Percentiles rank a stretch among this genome's conserved stretches.
Conservation (phyloP, 1,284 basidiomycete species). For the Sanghuangporus sanghuang region DNA sequence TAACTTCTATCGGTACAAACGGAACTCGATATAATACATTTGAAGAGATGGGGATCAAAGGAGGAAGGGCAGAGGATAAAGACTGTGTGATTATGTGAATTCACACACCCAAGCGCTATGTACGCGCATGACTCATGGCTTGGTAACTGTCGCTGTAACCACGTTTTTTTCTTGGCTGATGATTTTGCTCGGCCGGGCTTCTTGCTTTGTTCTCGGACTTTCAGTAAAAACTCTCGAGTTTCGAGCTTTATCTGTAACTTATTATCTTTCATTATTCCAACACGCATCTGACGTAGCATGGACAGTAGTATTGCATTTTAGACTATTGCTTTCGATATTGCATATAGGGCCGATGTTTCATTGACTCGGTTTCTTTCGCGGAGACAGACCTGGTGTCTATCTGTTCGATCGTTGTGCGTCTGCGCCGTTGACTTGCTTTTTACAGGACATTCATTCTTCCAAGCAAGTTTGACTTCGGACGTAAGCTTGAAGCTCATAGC, state of each 20-base stretch:
- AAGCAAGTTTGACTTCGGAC: too few species aligned
- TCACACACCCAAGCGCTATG: too few species aligned
- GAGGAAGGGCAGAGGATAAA: slow-evolving; percentile 71
- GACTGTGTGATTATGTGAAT: slow-evolving; percentile 78
- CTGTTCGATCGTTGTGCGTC: too few species aligned
- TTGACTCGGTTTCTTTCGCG: too few species aligned
- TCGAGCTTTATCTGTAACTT: background rate
- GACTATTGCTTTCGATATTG: background rate
- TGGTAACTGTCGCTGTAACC: background rate
- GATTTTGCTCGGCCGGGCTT: background rate
- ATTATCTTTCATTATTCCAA: background rate
- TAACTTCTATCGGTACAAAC: background rate
- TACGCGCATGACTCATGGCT: background rate
- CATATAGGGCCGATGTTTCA: background rate
- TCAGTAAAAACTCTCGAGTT: background rate
- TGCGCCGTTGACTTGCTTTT: too few species aligned
- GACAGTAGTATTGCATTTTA: background rate
- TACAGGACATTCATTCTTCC: too few species aligned
- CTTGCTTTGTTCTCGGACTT: background rate
- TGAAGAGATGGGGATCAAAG: slow-evolving; percentile 87
- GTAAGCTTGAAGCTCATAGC: too few species aligned
- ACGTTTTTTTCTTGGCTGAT: background rate
- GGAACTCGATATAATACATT: slow-evolving; percentile 69
- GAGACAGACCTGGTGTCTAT: too few species aligned
- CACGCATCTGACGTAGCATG: background rate